phyloP scores from a whole-genome alignment of 208 protist species.

The Acanthamoeba quina region DNA sequence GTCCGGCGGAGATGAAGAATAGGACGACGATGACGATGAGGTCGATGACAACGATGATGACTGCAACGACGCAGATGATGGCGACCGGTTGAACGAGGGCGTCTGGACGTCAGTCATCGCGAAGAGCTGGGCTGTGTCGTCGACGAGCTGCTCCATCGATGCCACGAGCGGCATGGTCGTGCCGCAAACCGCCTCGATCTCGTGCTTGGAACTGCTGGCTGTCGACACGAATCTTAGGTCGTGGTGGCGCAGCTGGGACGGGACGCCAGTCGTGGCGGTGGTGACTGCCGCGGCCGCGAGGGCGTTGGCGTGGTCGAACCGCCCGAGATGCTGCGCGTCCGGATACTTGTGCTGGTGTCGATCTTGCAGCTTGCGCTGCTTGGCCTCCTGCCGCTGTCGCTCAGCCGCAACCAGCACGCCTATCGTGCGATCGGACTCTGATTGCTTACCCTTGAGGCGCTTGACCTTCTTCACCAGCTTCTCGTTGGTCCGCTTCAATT shows the following conservation, averaged over 20 bases:
- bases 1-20: neutral
- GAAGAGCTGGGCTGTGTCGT: neutral
- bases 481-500: neutral
- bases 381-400: neutral
- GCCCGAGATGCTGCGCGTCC: neutral
- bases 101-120: neutral
- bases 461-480: conserved; percentile 15
- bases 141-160: neutral
- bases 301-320: neutral
- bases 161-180: neutral
- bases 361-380: neutral
- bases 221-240: too few species aligned
- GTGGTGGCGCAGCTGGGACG: neutral
- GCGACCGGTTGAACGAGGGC: neutral
- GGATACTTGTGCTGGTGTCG: neutral
- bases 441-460: neutral
- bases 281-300: neutral
- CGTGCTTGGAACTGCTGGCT: neutral
- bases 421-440: neutral
- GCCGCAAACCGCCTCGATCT: neutral
- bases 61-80: neutral
- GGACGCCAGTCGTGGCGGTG: neutral
- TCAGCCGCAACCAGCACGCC: neutral
- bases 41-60: neutral
- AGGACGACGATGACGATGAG: neutral